Conservation (phyloP, 2,329 filamentous ascomycete genomes). For the Fusarium domesticum region DNA sequence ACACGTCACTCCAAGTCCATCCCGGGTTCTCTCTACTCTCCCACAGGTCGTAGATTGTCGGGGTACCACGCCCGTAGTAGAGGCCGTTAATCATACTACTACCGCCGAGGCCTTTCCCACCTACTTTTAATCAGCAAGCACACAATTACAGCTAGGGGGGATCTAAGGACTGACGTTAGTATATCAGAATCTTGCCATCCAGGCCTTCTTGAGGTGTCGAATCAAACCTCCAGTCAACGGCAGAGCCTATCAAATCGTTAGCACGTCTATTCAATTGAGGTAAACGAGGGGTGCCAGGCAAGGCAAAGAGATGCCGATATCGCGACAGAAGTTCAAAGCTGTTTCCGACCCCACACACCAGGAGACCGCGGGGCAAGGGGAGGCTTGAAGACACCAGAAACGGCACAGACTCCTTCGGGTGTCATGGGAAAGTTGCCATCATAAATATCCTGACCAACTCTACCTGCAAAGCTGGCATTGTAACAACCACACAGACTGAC, state of each 20-base stretch:
- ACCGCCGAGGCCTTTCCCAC: conserved; percentile 30
- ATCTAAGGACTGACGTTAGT: background rate
- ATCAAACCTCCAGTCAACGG: conserved; percentile 3
- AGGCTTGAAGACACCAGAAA: no score
- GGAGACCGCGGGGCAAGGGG: no score
- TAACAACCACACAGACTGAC: background rate
- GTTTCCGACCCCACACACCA: no score
- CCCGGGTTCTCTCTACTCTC: conserved; percentile 36
- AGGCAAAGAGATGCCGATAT: background rate
- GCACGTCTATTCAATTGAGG: background rate
- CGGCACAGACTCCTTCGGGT: no score
- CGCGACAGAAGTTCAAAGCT: no score
- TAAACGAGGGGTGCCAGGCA: no score
- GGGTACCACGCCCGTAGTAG: conserved; percentile 29
- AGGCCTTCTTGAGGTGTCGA: conserved; percentile 1
- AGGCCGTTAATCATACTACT: conserved; percentile 33
- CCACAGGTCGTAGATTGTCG: conserved; percentile 35
- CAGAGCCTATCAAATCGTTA: background rate
- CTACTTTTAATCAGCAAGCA: background rate
- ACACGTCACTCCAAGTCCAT: conserved; percentile 36
- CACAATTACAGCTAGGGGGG: no score
- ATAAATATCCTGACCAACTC: background rate
- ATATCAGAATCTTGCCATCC: background rate
- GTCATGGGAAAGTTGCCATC: no score
- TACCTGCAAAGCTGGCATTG: background rate